These are phyloP conservation scores for Trichoderma sp. DNA, from an alignment of 2,329 filamentous ascomycete species.

Conservation along the genomic window DNA sequence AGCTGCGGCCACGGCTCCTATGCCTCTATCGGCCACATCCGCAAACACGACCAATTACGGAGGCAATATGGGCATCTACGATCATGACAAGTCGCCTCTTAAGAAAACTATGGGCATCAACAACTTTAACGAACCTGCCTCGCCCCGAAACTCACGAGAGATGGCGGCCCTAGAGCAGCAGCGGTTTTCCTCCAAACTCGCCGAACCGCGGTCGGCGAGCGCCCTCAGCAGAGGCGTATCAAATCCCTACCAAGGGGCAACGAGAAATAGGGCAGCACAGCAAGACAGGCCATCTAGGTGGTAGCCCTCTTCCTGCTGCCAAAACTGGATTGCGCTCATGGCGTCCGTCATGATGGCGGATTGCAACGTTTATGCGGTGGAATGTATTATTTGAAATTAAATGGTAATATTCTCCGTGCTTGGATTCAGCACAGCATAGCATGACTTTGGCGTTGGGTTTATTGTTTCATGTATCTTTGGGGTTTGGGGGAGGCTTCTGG, in stretches of 20 bases:
- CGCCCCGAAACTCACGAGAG: constrained; percentile 61
- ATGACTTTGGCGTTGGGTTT: constrained; percentile 20
- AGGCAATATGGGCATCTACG: constrained; percentile 78
- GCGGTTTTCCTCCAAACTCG: constrained; percentile 43
- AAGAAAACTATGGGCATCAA: constrained; percentile 71
- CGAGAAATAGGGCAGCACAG: constrained; percentile 38
- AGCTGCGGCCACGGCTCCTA: constrained; percentile 22
- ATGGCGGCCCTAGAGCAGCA: constrained; percentile 61
- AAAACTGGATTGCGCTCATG: not conserved
- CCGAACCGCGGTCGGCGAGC: constrained; percentile 33
- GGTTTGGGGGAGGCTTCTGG: not conserved
- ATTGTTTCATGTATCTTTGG: not conserved
- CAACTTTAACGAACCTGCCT: constrained; percentile 50
- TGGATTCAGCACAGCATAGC: constrained; percentile 15
- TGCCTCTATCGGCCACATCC: constrained; percentile 24
- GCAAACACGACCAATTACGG: constrained; percentile 49
- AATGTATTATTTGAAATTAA: constrained; percentile 8
- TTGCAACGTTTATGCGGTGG: not conserved
- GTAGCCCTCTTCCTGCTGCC: constrained; percentile 23
- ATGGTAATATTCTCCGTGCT: not conserved
- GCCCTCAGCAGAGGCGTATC: constrained; percentile 27
- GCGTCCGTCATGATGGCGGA: not conserved
- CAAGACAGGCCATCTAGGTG: constrained; percentile 44
- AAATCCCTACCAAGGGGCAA: constrained; percentile 42
- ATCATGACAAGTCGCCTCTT: constrained; percentile 78